These are phyloP conservation scores for Exserohilum rostratum DNA, from an alignment of 2,329 filamentous ascomycete species.

Conservation along the genomic window DNA sequence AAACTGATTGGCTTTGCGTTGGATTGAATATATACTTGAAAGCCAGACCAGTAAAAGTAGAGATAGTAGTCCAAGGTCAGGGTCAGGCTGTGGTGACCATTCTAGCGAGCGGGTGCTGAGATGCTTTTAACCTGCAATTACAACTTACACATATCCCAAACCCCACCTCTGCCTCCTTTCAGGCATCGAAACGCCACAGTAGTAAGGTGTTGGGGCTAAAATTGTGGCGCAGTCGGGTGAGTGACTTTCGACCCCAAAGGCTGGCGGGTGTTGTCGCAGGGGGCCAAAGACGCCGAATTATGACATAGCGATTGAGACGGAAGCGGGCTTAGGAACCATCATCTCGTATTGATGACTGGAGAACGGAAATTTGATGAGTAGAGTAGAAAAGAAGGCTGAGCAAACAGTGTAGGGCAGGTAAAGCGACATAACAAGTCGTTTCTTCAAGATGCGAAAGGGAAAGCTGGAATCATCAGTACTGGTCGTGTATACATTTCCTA, in stretches of 20 bases:
- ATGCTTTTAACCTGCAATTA: neutral
- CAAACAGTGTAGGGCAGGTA: neutral
- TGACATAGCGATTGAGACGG: neutral
- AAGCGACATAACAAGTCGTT: neutral
- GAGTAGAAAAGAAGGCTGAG: neutral
- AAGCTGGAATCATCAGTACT: neutral
- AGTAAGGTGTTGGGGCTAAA: slow-evolving; percentile 14
- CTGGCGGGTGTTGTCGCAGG: slow-evolving; percentile 4
- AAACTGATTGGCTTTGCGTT: neutral
- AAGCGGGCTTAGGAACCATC: neutral
- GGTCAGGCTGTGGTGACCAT: neutral
- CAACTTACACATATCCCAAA: neutral
- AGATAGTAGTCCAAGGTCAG: neutral
- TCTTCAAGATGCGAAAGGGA: neutral
- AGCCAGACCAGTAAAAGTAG: neutral
- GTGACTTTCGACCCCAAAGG: neutral
- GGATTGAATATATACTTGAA: neutral
- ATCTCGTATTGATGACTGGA: neutral
- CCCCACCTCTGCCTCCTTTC: slow-evolving; percentile 8
- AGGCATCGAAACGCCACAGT: slow-evolving; percentile 7
- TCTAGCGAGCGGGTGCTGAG: neutral
- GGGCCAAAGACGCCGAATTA: slow-evolving; percentile 2
- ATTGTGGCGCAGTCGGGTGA: slow-evolving; percentile 14
- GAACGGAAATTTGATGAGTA: no score
- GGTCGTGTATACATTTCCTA: neutral